Conservation (phyloP, 208 protist genomes). For the Acanthamoeba castellanii region DNA sequence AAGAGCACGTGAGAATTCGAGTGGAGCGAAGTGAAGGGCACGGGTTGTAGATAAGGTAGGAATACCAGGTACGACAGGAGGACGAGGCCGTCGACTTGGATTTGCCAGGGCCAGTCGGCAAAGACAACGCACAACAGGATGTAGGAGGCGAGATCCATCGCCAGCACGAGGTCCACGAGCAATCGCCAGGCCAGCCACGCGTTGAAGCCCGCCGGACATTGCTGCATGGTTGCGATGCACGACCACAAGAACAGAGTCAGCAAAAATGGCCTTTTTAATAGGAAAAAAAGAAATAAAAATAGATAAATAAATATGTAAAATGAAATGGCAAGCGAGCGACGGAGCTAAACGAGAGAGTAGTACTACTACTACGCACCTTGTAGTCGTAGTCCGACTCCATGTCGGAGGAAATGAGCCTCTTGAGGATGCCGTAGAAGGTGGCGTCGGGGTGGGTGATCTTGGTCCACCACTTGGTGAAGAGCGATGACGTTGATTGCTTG, state of each 20-base stretch:
- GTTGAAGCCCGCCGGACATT: conserved; percentile 91
- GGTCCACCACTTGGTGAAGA: conserved; percentile 75
- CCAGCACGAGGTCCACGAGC: conserved; percentile 95
- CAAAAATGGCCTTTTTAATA: background rate
- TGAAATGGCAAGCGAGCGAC: background rate
- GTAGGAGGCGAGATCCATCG: conserved; percentile 94
- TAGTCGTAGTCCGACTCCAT: conserved; percentile 85
- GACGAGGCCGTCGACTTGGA: conserved; percentile 69
- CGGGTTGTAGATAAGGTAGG: too few relatives aligned
- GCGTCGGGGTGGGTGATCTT: conserved; percentile 15
- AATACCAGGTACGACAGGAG: conserved; percentile 72
- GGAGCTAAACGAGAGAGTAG: background rate
- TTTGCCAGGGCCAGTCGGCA: conserved; percentile 28
- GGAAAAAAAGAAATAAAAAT: background rate
- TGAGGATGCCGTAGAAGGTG: conserved; percentile 70
- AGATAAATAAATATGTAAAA: background rate
- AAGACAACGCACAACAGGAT: conserved; percentile 86
- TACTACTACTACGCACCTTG: conserved; percentile 75
- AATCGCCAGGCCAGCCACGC: conserved; percentile 95
- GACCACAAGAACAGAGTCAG: background rate
- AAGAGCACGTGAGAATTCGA: background rate
- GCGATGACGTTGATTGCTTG: conserved; percentile 89
- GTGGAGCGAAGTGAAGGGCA: conserved; percentile 90
- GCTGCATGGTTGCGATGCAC: conserved; percentile 34
- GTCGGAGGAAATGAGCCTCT: conserved; percentile 69